Percentiles rank a stretch among this genome's conserved stretches.
Evolutionary conservation across 78 protist species (phyloP).

Genomic region (Planoprotostelium fungivorum): DNA sequence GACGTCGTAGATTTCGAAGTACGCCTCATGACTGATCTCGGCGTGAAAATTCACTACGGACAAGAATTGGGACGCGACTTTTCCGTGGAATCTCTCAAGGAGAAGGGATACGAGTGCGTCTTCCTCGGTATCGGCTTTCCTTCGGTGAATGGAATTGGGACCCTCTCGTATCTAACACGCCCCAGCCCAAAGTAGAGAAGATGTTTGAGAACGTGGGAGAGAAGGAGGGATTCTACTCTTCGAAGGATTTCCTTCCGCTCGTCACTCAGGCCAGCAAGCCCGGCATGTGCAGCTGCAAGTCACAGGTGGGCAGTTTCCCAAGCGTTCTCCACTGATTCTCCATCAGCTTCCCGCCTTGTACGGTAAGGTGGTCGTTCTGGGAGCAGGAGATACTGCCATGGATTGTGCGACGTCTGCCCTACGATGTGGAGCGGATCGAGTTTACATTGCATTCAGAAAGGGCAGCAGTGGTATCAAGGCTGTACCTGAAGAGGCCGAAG

Average conservation of each 20-base stretch:
- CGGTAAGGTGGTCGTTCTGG: conserved; percentile 92
- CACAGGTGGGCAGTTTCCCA: too few species aligned
- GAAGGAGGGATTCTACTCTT: conserved; percentile 77
- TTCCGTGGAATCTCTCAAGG: conserved; percentile 63
- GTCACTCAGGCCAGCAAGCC: conserved; percentile 79
- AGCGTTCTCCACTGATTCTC: too few species aligned
- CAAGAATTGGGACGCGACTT: conserved; percentile 59
- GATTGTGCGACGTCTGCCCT: conserved; percentile 96
- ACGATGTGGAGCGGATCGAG: conserved; percentile 89
- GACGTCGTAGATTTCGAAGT: conserved; percentile 89
- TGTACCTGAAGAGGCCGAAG: conserved; percentile 86
- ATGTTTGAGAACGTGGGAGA: conserved; percentile 44
- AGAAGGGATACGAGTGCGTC: conserved; percentile 75
- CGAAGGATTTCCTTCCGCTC: conserved; percentile 80
- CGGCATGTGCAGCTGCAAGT: conserved; percentile 83
- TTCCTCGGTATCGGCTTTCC: conserved; percentile 86
- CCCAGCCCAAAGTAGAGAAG: conserved; percentile 53
- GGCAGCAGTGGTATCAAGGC: conserved; percentile 86
- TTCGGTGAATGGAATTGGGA: neutral
- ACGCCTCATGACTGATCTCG: conserved; percentile 85
- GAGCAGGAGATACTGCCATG: conserved; percentile 98
- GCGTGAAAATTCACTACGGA: conserved; percentile 76
- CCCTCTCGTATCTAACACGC: conserved; percentile 3
- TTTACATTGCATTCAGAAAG: conserved; percentile 81
- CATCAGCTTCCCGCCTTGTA: conserved; percentile 65